Evolutionary conservation across 352 stramenopile species (phyloP).

Genomic region (Pythium biforme): DNA sequence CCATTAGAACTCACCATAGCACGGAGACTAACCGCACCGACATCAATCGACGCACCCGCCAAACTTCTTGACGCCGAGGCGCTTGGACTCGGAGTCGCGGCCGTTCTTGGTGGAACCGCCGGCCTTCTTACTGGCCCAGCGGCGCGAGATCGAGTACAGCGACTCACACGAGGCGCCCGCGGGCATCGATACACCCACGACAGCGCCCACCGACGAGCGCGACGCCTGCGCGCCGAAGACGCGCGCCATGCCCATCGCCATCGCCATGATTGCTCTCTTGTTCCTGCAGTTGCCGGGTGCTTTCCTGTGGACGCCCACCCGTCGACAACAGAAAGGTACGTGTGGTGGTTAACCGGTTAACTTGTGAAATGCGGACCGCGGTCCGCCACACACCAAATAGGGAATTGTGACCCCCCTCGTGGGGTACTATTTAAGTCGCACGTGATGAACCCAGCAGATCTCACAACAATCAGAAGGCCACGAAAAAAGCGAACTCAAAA

Average conservation of each 20-base stretch:
- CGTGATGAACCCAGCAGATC: background rate
- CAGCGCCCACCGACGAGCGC: constrained; percentile 12
- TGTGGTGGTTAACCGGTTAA: constrained; percentile 23
- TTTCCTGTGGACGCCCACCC: background rate
- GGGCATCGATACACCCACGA: constrained; percentile 17
- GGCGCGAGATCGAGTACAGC: constrained; percentile 50
- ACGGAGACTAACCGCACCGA: no score
- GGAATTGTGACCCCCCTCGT: constrained; percentile 1
- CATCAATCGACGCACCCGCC: constrained; percentile 83
- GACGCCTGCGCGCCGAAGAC: constrained; percentile 48
- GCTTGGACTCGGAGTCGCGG: constrained; percentile 95
- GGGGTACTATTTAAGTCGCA: background rate
- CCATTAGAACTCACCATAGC: background rate
- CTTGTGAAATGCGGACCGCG: constrained; percentile 8
- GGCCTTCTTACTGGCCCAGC: constrained; percentile 95
- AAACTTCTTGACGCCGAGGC: constrained; percentile 97
- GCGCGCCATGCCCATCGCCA: constrained; percentile 73
- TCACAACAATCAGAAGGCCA: background rate
- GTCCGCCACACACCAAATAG: constrained; percentile 15
- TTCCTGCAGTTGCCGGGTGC: background rate
- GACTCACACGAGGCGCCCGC: constrained; percentile 33
- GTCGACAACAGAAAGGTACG: background rate
- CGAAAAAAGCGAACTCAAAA: no score
- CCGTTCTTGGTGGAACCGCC: constrained; percentile 98
- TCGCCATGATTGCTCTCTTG: constrained; percentile 44